Evolutionary conservation across 345 rosid genomes (phyloP), one percentile per base, ranked within the genome.

Genomic region (Eucalyptus globulus): DNA sequence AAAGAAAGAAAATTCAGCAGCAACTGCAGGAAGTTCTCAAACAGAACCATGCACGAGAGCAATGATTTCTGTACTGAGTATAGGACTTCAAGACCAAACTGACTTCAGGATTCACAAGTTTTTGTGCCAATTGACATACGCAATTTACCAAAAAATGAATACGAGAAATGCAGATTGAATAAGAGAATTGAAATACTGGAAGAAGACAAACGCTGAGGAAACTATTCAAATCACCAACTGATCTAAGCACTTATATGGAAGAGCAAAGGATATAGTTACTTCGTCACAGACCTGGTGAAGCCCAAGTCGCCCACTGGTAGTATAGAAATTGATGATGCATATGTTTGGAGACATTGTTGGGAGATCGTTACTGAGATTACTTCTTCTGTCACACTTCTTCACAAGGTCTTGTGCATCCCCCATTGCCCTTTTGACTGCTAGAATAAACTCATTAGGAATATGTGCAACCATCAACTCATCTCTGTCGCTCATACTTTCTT

Each of bases 321-420:
- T 86, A 89, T 96, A 95, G 87, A 95, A 96, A 90, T 95, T 95
- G 3, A 92, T 91, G 7, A 96, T 93, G 91, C 98, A 93, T 50
- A 94, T 91, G 89, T 95, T 90, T 26, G 97, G 95, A 81, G 93
- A 89, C 93, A 96, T 92, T 50, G 89, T n/a, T 27, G 98, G 98
- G 67, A 96, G 93, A 83, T 81, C 44, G 19, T 90, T 87, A 90
- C 92, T 92, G 10, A 88, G 92, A 86, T 88, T 89, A 80, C 86
- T 80, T 80, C n/a, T 81, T 47, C 47, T 7, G 13, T n/a, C 49
- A 31, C 91, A 89, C 34, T 29, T 89, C 87, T 69, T 65, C 21
- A 94, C 90, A 17, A 92, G 93, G 62, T 81, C 87, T 62, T 80
- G 93, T 31, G 95, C 91, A 40, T 91, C 93, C 19, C 58, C 34